These are phyloP conservation scores for Tilletia horrida DNA, from an alignment of 1,284 basidiomycete species.

Conservation along the genomic window DNA sequence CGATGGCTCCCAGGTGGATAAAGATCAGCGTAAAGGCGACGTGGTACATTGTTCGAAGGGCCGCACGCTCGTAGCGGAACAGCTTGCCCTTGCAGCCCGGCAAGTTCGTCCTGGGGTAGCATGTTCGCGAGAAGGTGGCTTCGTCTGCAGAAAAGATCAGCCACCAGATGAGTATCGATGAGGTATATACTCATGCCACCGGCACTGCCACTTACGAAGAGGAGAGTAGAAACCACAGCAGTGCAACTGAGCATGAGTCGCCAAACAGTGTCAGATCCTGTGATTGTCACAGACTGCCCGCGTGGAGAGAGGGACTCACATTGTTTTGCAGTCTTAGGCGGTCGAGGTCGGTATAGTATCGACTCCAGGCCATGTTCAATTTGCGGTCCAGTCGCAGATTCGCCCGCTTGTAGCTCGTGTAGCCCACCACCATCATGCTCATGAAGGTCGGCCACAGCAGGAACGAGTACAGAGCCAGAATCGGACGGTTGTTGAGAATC, in stretches of 20 bases:
- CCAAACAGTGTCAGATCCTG: not conserved
- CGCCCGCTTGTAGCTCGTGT: conserved; percentile 52
- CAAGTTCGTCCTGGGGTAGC: conserved; percentile 53
- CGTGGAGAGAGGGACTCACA: conserved; percentile 1
- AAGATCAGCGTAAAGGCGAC: conserved; percentile 23
- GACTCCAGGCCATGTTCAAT: conserved; percentile 55
- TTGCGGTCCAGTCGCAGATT: conserved; percentile 51
- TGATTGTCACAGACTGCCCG: not conserved
- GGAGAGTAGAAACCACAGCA: conserved; percentile 55
- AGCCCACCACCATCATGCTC: conserved; percentile 51
- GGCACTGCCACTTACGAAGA: conserved; percentile 40
- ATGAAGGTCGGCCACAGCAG: conserved; percentile 54
- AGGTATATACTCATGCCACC: not conserved
- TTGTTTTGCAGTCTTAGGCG: conserved; percentile 43
- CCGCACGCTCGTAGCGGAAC: conserved; percentile 22
- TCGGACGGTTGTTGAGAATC: conserved; percentile 53
- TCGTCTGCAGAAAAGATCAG: conserved; percentile 15
- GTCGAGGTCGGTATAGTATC: conserved; percentile 43
- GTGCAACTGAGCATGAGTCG: conserved; percentile 30
- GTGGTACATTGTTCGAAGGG: conserved; percentile 20
- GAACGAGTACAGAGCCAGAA: conserved; percentile 54
- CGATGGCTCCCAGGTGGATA: conserved; percentile 21
- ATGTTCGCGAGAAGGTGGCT: conserved; percentile 53
- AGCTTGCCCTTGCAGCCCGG: conserved; percentile 55
- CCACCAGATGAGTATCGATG: not conserved